These are phyloP conservation scores for Boeremia exigua DNA, from an alignment of 2,329 filamentous ascomycete genomes.

Conservation along the genomic window DNA sequence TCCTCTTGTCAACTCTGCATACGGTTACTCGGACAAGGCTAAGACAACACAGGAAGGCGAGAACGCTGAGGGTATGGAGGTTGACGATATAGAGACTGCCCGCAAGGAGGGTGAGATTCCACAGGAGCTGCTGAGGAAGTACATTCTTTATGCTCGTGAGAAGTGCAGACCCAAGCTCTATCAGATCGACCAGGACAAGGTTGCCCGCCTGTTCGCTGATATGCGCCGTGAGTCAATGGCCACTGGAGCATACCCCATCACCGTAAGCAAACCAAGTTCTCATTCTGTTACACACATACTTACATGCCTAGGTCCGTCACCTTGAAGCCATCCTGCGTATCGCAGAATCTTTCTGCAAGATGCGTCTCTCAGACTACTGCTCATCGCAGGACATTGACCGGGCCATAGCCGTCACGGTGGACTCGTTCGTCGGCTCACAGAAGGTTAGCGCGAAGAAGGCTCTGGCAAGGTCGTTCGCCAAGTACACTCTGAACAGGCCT, in stretches of 20 bases:
- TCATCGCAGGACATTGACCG: conserved; percentile 90
- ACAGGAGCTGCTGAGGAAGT: conserved; percentile 91
- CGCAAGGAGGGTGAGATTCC: conserved; percentile 75
- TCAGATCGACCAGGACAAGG: conserved; percentile 97
- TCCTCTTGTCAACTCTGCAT: conserved; percentile 57
- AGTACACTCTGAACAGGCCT: conserved; percentile 69
- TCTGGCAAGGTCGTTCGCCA: conserved; percentile 90
- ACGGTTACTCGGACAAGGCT: conserved; percentile 34
- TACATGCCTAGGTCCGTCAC: conserved; percentile 78
- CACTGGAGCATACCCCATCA: conserved; percentile 96
- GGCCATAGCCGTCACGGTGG: conserved; percentile 94
- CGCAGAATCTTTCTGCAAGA: conserved; percentile 92
- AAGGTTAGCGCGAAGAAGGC: conserved; percentile 99
- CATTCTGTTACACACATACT: conserved; percentile 8
- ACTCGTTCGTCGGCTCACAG: conserved; percentile 94
- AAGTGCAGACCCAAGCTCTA: conserved; percentile 91
- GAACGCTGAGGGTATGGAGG: conserved; percentile 57
- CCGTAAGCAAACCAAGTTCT: conserved; percentile 64
- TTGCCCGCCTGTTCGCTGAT: conserved; percentile 90
- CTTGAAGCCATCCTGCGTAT: conserved; percentile 97
- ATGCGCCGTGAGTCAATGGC: conserved; percentile 93
- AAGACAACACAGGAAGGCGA: conserved; percentile 42
- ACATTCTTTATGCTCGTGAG: conserved; percentile 93
- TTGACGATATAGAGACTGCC: conserved; percentile 58
- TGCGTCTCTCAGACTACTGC: conserved; percentile 97